Conservation (phyloP, 2,329 filamentous ascomycete genomes). For the Ascochyta rabiei region DNA sequence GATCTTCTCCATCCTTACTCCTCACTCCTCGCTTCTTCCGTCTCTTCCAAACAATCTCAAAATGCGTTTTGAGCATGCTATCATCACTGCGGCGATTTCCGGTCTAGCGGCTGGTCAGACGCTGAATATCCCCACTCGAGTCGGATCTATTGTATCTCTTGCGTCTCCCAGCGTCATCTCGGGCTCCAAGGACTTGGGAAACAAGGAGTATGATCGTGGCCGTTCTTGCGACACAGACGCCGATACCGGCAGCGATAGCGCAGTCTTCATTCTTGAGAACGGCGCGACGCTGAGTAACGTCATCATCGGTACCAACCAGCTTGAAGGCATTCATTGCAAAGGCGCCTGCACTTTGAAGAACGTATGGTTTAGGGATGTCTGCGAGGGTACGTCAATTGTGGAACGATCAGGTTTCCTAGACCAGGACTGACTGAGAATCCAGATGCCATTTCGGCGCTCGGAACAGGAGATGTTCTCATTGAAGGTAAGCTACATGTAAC, state of each 20-base stretch:
- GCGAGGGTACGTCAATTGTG: slow-evolving; percentile 22
- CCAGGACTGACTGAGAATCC: not conserved
- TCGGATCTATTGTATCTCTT: slow-evolving; percentile 31
- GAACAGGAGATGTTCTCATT: slow-evolving; percentile 35
- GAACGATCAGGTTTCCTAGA: not conserved
- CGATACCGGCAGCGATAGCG: slow-evolving; percentile 31
- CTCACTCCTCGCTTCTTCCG: not conserved
- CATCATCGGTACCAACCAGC: slow-evolving; percentile 57
- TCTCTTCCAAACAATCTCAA: not conserved
- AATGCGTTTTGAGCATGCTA: slow-evolving; percentile 10
- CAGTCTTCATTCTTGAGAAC: slow-evolving; percentile 57
- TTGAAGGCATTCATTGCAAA: slow-evolving; percentile 57
- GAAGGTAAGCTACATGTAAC: slow-evolving; percentile 11
- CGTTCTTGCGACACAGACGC: slow-evolving; percentile 15
- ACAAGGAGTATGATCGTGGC: slow-evolving; percentile 19
- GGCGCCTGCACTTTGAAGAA: slow-evolving; percentile 51
- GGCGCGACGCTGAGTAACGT: slow-evolving; percentile 58
- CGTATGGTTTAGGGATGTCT: slow-evolving; percentile 24
- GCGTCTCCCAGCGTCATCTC: slow-evolving; percentile 22
- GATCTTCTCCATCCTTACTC: too few relatives aligned
- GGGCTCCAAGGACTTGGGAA: slow-evolving; percentile 16
- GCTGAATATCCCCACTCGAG: slow-evolving; percentile 35
- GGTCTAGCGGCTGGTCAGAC: slow-evolving; percentile 26
- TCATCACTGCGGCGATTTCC: slow-evolving; percentile 41
- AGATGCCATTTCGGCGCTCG: slow-evolving; percentile 30